A percentile compares a stretch with the other conserved stretches of the same genome.
Conservation (phyloP, 352 stramenopile species). For the Phytophthora ohioensis region DNA sequence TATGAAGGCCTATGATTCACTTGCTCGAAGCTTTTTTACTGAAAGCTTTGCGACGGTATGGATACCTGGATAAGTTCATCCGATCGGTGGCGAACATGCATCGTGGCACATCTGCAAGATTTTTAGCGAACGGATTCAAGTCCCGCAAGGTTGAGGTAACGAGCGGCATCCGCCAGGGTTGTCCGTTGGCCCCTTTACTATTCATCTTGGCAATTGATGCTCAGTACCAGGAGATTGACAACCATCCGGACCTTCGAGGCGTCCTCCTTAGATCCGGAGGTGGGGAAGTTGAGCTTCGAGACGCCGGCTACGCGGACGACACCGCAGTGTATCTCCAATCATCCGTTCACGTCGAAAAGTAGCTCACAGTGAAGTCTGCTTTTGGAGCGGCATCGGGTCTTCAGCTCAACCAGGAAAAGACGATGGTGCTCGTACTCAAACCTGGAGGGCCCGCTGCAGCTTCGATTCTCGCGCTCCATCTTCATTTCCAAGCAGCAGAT, state of each 20-base stretch:
- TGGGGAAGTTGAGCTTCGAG: not conserved
- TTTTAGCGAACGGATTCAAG: constrained; percentile 11
- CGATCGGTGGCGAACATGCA: not conserved
- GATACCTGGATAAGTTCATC: constrained; percentile 1
- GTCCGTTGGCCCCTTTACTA: constrained; percentile 7
- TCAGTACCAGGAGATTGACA: constrained; percentile 1
- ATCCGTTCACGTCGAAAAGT: not conserved
- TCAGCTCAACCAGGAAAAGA: not conserved
- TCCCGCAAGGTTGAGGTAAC: not conserved
- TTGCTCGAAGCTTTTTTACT: constrained; percentile 4
- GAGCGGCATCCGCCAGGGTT: constrained; percentile 14
- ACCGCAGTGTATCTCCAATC: constrained; percentile 4
- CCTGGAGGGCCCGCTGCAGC: not conserved
- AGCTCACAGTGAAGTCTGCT: not conserved
- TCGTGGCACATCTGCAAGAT: not conserved
- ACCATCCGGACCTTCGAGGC: not conserved
- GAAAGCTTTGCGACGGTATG: not conserved
- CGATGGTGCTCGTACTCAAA: constrained; percentile 4
- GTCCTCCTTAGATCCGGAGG: not conserved
- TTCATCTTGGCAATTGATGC: constrained; percentile 14
- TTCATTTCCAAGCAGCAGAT: not conserved
- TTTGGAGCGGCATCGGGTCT: constrained; percentile 3
- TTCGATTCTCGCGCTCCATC: not conserved
- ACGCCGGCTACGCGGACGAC: constrained; percentile 19
- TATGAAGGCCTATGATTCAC: constrained; percentile 19